Base-by-base conservation (phyloP, 1,139 yeast species). In the Blastobotrys aristatus region DNA sequence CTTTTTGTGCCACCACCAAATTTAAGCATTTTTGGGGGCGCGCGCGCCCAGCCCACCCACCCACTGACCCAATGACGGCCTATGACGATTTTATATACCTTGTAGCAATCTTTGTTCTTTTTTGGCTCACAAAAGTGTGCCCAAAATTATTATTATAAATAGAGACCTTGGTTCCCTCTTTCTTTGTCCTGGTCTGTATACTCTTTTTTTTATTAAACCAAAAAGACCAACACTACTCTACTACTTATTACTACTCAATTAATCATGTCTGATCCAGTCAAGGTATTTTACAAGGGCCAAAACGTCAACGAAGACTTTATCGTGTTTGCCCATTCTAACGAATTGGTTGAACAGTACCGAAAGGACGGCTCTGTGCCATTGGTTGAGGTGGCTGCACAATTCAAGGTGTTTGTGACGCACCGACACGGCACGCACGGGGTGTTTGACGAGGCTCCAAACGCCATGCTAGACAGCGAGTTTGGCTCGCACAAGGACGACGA, bases 351-450 rank as follows among this genome's bases (percentile, higher is more conserved):
- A 8, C 70, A 75, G 42, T 86, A 71, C 66, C 65, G 67, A 50
- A 70, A 73, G 41, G 79, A 80, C 39, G 74, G 76, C 53, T 63
- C 77, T 32, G 65, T 79, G 40, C 84, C 94, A 34, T 68, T 86
- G 53, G 72, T 82, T 13, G 82, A 81, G 36, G 75, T 83, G 22
- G 81, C 85, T 2, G 81, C 82, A 0, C 72, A 76, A 16, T 84
- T 78, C 70, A 77, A 82, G 60, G 75, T 86, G 14, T 44, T 75
- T 62, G 72, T 76, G 29, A 75, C 78, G 51, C 75, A 76, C 54
- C 72, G 72, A 41, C 84, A 85, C 43, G 95, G 95, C 30, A 69
- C 78, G 3, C 86, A 80, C 57, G 95, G 95, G 48, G 74, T 76
- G 7, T 65, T 84, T 31, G 88, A 82, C 51, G 82, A 79, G 59